A percentile compares a stretch with the other conserved stretches of the same genome.
Conservation (phyloP, 1,284 basidiomycete species). For the Hemileia vastatrix region DNA sequence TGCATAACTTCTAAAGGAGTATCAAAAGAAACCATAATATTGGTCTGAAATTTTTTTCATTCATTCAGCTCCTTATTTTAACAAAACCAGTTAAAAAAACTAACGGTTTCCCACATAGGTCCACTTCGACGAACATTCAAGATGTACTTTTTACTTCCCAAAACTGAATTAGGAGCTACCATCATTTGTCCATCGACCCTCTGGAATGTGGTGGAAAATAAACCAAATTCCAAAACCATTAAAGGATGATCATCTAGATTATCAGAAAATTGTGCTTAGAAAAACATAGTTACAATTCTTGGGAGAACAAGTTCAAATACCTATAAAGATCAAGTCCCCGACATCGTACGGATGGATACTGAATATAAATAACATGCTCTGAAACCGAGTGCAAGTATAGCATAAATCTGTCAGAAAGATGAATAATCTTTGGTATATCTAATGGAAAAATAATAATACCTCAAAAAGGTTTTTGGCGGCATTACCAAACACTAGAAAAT, state of each 20-base stretch:
- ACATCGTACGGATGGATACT: conserved; percentile 43
- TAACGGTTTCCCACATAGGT: conserved; percentile 65
- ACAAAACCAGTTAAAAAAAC: conserved; percentile 53
- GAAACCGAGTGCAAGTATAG: no score
- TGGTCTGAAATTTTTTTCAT: conserved; percentile 8
- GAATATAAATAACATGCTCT: conserved; percentile 22
- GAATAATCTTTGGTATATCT: neutral
- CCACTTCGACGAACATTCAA: conserved; percentile 49
- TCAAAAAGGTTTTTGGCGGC: conserved; percentile 72
- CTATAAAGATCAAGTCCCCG: conserved; percentile 42
- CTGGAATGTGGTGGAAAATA: conserved; percentile 69
- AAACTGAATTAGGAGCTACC: conserved; percentile 67
- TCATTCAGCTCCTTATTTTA: neutral
- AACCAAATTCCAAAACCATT: conserved; percentile 64
- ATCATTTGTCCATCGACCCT: conserved; percentile 67
- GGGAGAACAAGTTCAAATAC: conserved; percentile 6
- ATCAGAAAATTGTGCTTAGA: conserved; percentile 36
- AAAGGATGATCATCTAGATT: conserved; percentile 62
- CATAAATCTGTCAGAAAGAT: neutral
- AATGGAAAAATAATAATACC: no score
- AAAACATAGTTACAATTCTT: conserved; percentile 9
- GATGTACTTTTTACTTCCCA: conserved; percentile 63
- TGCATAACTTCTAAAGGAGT: conserved; percentile 51
- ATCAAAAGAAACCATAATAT: conserved; percentile 37
- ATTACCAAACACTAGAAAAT: conserved; percentile 55